phyloP scores from a whole-genome alignment of 139 green algal species.

The Chlamydomonas sphaeroides region DNA sequence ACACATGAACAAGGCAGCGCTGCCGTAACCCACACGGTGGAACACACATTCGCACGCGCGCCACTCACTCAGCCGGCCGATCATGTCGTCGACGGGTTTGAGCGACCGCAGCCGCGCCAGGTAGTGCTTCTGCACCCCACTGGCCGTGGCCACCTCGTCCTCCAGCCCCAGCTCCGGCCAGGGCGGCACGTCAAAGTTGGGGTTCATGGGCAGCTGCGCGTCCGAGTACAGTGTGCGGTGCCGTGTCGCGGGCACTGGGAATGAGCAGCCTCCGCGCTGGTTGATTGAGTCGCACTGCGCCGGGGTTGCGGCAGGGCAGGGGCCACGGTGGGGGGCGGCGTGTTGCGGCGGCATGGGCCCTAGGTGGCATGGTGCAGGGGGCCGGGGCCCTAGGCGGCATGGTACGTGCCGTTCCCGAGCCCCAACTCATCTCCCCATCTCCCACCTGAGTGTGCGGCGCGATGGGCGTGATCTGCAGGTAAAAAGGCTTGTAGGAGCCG shows the following conservation, averaged over 20 bases:
- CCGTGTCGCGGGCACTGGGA: slow-evolving; percentile 13
- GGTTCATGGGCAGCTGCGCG: slow-evolving; percentile 8
- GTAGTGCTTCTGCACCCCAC: slow-evolving; percentile 36
- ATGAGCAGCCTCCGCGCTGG: neutral
- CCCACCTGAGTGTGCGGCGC: slow-evolving; percentile 30
- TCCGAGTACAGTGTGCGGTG: neutral
- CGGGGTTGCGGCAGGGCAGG: no score
- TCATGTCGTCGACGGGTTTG: slow-evolving; percentile 49
- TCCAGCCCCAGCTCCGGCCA: slow-evolving; percentile 1
- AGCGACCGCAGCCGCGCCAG: slow-evolving; percentile 31
- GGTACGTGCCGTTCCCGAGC: no score
- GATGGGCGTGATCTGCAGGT: slow-evolving; percentile 33
- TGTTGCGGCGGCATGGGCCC: no score
- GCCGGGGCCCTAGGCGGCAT: no score
- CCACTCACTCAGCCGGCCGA: slow-evolving; percentile 40
- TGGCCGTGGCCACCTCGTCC: neutral
- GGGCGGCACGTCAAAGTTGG: slow-evolving; percentile 21
- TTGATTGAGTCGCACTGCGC: slow-evolving; percentile 9
- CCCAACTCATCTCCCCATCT: no score
- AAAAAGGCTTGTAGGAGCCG: slow-evolving; percentile 14
- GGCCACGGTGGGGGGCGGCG: no score
- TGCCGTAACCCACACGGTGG: no score
- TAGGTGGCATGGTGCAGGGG: no score
- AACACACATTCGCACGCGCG: neutral
- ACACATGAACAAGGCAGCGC: no score